Percentiles rank a stretch among this genome's conserved stretches.
Evolutionary conservation across 2,329 filamentous ascomycete species (phyloP).

Genomic region (Xylariaceae sp.): DNA sequence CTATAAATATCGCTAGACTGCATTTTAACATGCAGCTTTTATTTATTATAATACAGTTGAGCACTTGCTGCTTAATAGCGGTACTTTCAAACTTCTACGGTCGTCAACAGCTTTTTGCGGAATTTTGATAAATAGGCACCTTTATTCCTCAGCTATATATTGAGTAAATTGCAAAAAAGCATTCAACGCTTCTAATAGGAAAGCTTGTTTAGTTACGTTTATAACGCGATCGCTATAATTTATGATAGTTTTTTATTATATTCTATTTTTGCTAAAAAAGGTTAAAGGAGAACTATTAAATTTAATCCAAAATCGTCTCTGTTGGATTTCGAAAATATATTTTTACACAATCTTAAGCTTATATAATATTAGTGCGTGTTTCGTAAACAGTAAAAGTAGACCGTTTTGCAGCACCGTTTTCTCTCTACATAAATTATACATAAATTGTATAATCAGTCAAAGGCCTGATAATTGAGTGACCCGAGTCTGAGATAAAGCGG

Average conservation of each 20-base stretch:
- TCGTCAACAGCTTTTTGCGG: not conserved
- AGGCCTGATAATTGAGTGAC: not conserved
- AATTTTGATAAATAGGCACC: conserved; percentile 20
- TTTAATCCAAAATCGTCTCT: no score
- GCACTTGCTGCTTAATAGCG: not conserved
- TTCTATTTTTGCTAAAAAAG: no score
- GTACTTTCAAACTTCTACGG: not conserved
- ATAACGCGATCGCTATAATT: no score
- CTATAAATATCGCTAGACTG: not conserved
- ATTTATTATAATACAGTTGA: not conserved
- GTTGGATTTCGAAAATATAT: no score
- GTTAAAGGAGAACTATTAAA: no score
- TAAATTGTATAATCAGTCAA: not conserved
- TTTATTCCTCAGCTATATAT: no score
- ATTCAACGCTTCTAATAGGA: no score
- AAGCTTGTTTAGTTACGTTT: no score
- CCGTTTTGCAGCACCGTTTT: not conserved
- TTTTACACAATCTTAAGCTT: no score
- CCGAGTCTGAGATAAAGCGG: not conserved
- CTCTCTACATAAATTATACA: not conserved
- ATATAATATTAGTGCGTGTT: no score
- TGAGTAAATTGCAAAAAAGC: no score
- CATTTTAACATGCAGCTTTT: not conserved
- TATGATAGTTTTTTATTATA: no score
- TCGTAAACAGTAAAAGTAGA: not conserved